These are phyloP conservation scores for Rhododendron mucronatum DNA, from an alignment of 148 eudicot species.

Conservation along the genomic window DNA sequence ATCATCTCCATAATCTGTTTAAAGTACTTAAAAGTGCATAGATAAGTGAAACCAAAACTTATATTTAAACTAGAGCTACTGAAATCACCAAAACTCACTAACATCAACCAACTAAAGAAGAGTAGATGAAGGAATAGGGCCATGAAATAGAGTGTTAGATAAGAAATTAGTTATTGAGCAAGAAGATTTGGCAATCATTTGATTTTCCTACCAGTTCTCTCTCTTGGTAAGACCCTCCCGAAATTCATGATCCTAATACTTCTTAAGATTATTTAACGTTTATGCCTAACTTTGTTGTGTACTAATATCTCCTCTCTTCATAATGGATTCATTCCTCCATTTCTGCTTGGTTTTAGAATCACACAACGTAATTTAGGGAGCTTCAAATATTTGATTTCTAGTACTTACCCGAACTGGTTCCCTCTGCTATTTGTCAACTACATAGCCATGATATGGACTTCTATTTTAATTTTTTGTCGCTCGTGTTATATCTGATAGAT, in stretches of 20 bases:
- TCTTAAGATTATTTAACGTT: not conserved
- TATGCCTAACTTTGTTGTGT: not conserved
- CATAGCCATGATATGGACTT: not conserved
- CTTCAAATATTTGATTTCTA: not conserved
- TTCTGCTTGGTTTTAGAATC: not conserved
- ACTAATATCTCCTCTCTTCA: not conserved
- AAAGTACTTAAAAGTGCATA: no score
- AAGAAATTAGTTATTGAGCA: no score
- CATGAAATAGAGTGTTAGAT: no score
- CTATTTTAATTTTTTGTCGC: not conserved
- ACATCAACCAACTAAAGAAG: no score
- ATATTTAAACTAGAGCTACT: no score
- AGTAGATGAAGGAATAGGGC: no score
- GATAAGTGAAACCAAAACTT: no score
- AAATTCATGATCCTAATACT: not conserved
- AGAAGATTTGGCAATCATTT: no score
- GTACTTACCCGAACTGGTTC: not conserved
- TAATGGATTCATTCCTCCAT: not conserved
- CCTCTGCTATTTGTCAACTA: not conserved
- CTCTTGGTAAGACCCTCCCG: not conserved
- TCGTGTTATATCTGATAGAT: not conserved
- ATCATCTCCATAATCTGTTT: no score
- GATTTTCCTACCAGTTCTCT: not conserved
- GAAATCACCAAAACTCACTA: no score
- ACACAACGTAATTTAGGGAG: not conserved